These are phyloP conservation scores for Ustilago shanxiensis DNA, from an alignment of 1,284 basidiomycete genomes.

Conservation along the genomic window DNA sequence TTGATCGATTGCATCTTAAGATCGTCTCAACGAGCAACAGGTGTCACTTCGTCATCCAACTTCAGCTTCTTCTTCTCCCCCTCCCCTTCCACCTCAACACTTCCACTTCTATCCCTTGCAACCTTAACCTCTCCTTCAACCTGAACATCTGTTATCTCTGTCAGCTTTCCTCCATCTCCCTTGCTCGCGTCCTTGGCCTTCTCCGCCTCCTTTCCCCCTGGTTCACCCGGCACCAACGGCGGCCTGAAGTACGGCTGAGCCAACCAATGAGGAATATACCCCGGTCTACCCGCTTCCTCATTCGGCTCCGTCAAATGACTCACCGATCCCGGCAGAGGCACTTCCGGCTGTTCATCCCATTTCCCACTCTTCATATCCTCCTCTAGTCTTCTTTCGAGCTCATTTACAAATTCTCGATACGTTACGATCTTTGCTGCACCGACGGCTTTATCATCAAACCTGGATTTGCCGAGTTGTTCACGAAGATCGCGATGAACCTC, in stretches of 20 bases:
- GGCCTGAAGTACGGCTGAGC: constrained; percentile 87
- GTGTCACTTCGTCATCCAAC: constrained; percentile 1
- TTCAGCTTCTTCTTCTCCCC: constrained; percentile 17
- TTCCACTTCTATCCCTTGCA: constrained; percentile 10
- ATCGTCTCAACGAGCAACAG: background rate
- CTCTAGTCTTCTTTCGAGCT: constrained; percentile 79
- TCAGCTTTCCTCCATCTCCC: background rate
- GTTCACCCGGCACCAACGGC: constrained; percentile 26
- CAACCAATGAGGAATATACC: constrained; percentile 82
- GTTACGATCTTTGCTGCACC: constrained; percentile 74
- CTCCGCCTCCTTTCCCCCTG: constrained; percentile 17
- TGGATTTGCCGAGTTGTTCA: constrained; percentile 76
- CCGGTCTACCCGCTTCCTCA: constrained; percentile 68
- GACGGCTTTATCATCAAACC: constrained; percentile 49
- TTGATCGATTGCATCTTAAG: background rate
- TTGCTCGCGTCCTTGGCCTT: background rate
- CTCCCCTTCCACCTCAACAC: constrained; percentile 7
- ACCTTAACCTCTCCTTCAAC: constrained; percentile 15
- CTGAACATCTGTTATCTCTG: constrained; percentile 24
- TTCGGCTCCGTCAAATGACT: constrained; percentile 59
- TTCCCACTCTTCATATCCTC: constrained; percentile 71
- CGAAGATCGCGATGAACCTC: constrained; percentile 80
- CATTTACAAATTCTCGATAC: constrained; percentile 76
- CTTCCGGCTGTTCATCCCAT: constrained; percentile 22
- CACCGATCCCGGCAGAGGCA: constrained; percentile 29